phyloP scores from a whole-genome alignment of 192 early-diverging fungal species.

The Coemansia asiatica region DNA sequence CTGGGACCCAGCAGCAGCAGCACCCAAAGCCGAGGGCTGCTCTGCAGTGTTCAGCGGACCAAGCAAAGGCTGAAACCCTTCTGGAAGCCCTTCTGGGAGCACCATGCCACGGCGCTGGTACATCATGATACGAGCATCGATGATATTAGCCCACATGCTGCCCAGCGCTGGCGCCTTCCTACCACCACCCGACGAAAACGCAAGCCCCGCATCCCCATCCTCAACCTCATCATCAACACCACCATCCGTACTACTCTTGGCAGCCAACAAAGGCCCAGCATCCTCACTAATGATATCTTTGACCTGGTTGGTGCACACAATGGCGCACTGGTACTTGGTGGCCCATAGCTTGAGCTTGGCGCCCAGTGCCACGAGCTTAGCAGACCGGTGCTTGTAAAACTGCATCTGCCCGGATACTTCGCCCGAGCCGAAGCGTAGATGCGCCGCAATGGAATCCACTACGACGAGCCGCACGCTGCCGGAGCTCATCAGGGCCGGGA shows the following conservation, averaged over 20 bases:
- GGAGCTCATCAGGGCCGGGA: conserved; percentile 62
- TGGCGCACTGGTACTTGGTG: conserved; percentile 60
- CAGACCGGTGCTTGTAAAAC: conserved; percentile 52
- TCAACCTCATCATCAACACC: neutral
- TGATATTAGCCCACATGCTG: conserved; percentile 68
- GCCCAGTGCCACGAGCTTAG: conserved; percentile 62
- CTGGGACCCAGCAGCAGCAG: neutral
- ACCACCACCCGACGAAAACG: conserved; percentile 3
- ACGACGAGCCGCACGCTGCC: conserved; percentile 69
- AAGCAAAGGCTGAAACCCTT: neutral
- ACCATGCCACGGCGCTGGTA: conserved; percentile 35
- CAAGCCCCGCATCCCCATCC: conserved; percentile 11
- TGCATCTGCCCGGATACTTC: conserved; percentile 3
- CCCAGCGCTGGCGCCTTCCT: conserved; percentile 71
- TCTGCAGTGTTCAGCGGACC: no score
- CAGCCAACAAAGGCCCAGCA: neutral
- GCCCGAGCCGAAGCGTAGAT: conserved; percentile 51
- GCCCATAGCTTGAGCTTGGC: conserved; percentile 64
- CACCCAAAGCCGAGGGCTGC: no score
- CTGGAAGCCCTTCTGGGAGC: no score
- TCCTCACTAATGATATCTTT: conserved; percentile 44
- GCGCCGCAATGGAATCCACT: conserved; percentile 84
- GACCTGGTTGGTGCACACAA: conserved; percentile 86
- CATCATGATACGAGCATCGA: conserved; percentile 67
- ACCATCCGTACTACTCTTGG: neutral